phyloP scores from a whole-genome alignment of 169 alveolate genomes.

The Cryptosporidium tyzzeri region DNA sequence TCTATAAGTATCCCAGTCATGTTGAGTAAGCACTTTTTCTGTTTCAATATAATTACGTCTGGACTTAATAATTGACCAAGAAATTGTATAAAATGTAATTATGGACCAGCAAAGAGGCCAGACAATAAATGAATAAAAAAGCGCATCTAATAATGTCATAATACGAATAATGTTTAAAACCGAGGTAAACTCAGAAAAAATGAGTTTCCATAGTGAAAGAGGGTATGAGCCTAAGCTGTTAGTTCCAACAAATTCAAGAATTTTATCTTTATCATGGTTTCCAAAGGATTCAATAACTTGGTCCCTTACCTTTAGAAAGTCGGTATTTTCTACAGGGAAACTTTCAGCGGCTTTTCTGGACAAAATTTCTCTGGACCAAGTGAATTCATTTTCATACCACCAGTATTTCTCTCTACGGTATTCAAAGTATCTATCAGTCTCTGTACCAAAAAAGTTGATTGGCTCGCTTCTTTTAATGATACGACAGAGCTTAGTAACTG shows the following conservation, averaged over 20 bases:
- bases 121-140: conserved; percentile 64
- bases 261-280: conserved; percentile 13
- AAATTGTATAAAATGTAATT: conserved; percentile 41
- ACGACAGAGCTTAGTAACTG: neutral
- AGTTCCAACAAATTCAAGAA: conserved; percentile 45
- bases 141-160: conserved; percentile 29
- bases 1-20: conserved; percentile 17
- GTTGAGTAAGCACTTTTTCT: conserved; percentile 18
- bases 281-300: conserved; percentile 6
- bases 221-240: conserved; percentile 11
- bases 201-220: neutral
- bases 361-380: conserved; percentile 60
- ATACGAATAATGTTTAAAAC: conserved; percentile 30
- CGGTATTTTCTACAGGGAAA: neutral
- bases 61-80: conserved; percentile 19
- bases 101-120: conserved; percentile 75
- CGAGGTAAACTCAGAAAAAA: conserved; percentile 22
- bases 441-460: conserved; percentile 12
- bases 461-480: neutral
- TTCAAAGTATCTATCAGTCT: conserved; percentile 11
- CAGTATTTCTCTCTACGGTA: conserved; percentile 35
- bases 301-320: neutral
- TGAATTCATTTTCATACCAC: conserved; percentile 39
- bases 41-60: conserved; percentile 18
- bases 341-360: neutral